These are phyloP conservation scores for Lagerstroemia fauriei DNA, from an alignment of 441 rosid genomes.

Conservation along the genomic window DNA sequence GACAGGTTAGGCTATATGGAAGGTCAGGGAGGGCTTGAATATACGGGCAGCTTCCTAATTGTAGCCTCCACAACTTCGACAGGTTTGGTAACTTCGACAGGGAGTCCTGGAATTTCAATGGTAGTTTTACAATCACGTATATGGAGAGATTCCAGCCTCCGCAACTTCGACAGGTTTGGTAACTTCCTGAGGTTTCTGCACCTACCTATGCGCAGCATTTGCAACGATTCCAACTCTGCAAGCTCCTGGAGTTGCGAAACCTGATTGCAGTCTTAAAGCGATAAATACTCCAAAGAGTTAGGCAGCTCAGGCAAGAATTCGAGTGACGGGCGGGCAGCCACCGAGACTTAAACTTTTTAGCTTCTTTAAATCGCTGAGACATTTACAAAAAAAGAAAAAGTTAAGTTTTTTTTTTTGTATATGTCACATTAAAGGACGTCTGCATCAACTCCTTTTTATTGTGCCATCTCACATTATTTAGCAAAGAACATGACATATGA, in stretches of 20 bases:
- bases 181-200: neutral
- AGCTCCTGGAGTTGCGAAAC: neutral
- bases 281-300: too few species aligned
- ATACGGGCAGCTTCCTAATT: neutral
- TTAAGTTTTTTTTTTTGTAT: too few species aligned
- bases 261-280: neutral
- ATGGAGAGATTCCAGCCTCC: neutral
- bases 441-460: too few species aligned
- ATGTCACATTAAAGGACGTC: too few species aligned
- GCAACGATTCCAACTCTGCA: neutral
- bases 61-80: neutral
- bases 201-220: neutral
- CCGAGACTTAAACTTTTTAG: neutral
- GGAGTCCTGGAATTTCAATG: neutral
- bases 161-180: neutral
- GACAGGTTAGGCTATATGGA: neutral
- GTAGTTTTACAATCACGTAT: neutral
- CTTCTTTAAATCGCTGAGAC: neutral
- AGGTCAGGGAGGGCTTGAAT: neutral
- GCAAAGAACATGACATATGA: too few species aligned
- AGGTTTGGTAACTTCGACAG: neutral
- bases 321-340: too few species aligned
- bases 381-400: too few species aligned
- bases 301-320: too few species aligned
- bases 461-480: too few species aligned